Conservation (phyloP, 2,329 filamentous ascomycete genomes). For the Daldinia sp. region DNA sequence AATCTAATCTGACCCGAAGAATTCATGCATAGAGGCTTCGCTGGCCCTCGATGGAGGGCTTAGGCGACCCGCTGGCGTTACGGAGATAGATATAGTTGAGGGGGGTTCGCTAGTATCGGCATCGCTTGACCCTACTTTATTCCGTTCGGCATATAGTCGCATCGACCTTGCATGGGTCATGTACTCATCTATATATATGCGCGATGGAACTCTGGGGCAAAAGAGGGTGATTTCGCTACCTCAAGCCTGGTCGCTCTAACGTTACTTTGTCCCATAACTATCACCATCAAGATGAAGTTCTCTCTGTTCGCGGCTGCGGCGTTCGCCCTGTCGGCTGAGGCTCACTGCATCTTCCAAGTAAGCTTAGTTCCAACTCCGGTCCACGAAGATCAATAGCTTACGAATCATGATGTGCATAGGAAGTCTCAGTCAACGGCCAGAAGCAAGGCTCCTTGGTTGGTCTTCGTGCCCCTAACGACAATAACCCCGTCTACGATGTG, state of each 20-base stretch:
- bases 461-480: constrained; percentile 59
- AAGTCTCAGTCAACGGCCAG: constrained; percentile 57
- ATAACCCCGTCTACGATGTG: constrained; percentile 62
- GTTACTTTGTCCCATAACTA: constrained; percentile 7
- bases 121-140: constrained; percentile 20
- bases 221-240: not conserved
- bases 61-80: constrained; percentile 1
- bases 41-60: not conserved
- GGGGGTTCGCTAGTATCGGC: constrained; percentile 21
- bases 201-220: constrained; percentile 16
- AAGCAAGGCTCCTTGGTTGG: constrained; percentile 55
- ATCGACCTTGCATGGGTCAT: not conserved
- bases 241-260: constrained; percentile 10
- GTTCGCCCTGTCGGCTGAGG: constrained; percentile 50
- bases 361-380: not conserved
- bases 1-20: constrained; percentile 25
- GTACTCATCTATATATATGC: constrained; percentile 28
- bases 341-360: constrained; percentile 56
- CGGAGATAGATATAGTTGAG: constrained; percentile 15
- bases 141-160: constrained; percentile 30
- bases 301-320: constrained; percentile 47
- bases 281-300: constrained; percentile 49
- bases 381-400: constrained; percentile 22
- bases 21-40: constrained; percentile 9
- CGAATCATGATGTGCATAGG: constrained; percentile 38